These are phyloP conservation scores for Biscutella laevigata DNA, from an alignment of 441 rosid species.

Conservation along the genomic window DNA sequence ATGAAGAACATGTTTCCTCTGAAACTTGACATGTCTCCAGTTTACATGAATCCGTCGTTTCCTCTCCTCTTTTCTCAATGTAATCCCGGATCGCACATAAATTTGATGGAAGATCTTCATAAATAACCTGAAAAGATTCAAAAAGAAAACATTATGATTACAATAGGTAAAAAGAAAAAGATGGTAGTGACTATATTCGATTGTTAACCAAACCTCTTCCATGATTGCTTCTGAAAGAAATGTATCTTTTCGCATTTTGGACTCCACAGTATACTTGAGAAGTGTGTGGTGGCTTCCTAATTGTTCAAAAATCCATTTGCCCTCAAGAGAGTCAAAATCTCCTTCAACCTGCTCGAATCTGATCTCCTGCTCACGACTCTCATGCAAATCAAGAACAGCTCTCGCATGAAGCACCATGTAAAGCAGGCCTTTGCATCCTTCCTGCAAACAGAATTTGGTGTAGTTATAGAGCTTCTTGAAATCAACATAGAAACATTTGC, in stretches of 20 bases:
- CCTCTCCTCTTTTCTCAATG: slow-evolving; percentile 48
- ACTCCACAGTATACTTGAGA: slow-evolving; percentile 78
- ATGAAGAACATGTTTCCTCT: slow-evolving; percentile 32
- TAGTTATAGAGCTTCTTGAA: background rate
- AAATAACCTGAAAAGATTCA: slow-evolving; percentile 53
- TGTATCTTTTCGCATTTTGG: slow-evolving; percentile 81
- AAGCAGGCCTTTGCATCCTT: slow-evolving; percentile 89
- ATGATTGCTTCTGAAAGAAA: slow-evolving; percentile 93
- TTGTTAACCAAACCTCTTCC: slow-evolving; percentile 70
- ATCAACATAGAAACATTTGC: background rate
- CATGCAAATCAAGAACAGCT: slow-evolving; percentile 79
- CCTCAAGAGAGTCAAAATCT: slow-evolving; percentile 81
- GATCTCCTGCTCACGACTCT: slow-evolving; percentile 73
- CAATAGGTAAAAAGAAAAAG: background rate
- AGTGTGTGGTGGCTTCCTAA: slow-evolving; percentile 84
- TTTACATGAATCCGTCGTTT: slow-evolving; percentile 34
- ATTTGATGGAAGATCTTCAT: slow-evolving; percentile 98
- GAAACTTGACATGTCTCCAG: slow-evolving; percentile 21
- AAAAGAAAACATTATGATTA: background rate
- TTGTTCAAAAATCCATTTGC: slow-evolving; percentile 89
- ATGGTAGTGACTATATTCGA: background rate
- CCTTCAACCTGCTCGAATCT: slow-evolving; percentile 92
- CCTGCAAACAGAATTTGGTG: slow-evolving; percentile 40
- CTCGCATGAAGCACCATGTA: slow-evolving; percentile 98
- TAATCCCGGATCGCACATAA: slow-evolving; percentile 84